These are phyloP conservation scores for Suillus weaverae DNA, from an alignment of 768 basidiomycete genomes.

Conservation along the genomic window DNA sequence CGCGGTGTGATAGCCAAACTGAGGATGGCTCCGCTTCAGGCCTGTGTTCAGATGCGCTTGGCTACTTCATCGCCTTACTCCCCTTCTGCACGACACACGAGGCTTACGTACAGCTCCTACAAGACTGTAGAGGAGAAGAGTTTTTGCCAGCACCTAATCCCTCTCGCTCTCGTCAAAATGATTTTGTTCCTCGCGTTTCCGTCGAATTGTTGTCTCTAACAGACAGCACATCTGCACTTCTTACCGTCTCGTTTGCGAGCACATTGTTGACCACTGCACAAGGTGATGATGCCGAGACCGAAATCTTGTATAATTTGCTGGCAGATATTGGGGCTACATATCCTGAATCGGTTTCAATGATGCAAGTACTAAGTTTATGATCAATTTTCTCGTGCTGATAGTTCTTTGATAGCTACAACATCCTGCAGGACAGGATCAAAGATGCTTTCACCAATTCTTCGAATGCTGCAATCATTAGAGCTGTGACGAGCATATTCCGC, in stretches of 20 bases:
- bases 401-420: conserved; percentile 58
- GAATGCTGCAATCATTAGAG: conserved; percentile 67
- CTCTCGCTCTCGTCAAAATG: conserved; percentile 43
- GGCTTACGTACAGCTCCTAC: conserved; percentile 60
- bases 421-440: conserved; percentile 71
- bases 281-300: conserved; percentile 78
- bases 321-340: conserved; percentile 65
- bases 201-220: conserved; percentile 58
- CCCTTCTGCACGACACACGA: conserved; percentile 61
- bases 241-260: conserved; percentile 72
- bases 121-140: conserved; percentile 59
- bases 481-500: conserved; percentile 76
- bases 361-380: conserved; percentile 49
- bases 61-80: conserved; percentile 78
- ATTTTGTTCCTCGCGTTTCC: conserved; percentile 53
- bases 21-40: conserved; percentile 43
- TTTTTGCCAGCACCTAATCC: conserved; percentile 38
- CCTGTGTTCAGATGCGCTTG: conserved; percentile 62
- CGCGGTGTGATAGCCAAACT: conserved; percentile 38
- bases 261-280: conserved; percentile 76
- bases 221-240: conserved; percentile 65
- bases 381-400: conserved; percentile 9
- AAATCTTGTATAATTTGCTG: conserved; percentile 76
- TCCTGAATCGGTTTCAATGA: conserved; percentile 71
- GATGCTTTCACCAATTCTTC: conserved; percentile 70